These are phyloP conservation scores for Takashimella koratensis DNA, from an alignment of 1,284 basidiomycete genomes.

Conservation along the genomic window DNA sequence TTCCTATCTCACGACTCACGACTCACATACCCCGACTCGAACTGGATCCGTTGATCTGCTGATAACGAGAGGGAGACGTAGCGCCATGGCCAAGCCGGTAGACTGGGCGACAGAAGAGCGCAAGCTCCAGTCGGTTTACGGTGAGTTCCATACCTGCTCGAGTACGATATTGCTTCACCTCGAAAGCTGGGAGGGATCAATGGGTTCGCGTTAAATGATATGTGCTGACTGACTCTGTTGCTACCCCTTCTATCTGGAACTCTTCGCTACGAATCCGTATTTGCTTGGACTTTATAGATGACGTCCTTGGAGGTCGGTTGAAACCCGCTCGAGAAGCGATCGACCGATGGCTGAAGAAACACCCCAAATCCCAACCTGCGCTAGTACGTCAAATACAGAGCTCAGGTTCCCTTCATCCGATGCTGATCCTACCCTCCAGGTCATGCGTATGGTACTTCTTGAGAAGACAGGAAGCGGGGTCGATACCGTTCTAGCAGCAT, in stretches of 20 bases:
- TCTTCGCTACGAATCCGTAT: too few species aligned
- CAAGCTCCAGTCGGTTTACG: slow-evolving; percentile 36
- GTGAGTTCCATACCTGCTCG: slow-evolving; percentile 17
- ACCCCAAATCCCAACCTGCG: slow-evolving; percentile 42
- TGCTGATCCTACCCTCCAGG: slow-evolving; percentile 3
- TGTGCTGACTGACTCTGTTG: too few species aligned
- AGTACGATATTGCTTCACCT: too few species aligned
- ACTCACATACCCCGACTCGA: too few species aligned
- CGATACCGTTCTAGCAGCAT: slow-evolving; percentile 19
- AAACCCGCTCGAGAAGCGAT: slow-evolving; percentile 26
- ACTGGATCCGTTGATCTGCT: too few species aligned
- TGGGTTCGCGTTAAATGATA: too few species aligned
- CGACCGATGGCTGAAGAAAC: slow-evolving; percentile 35
- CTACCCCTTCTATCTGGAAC: too few species aligned
- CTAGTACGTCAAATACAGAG: slow-evolving; percentile 12
- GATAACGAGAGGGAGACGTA: too few species aligned
- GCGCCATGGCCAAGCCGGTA: neutral
- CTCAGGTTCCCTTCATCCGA: neutral
- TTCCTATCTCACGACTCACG: too few species aligned
- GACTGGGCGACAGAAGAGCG: slow-evolving; percentile 38
- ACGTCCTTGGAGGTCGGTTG: slow-evolving; percentile 23
- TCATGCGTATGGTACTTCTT: slow-evolving; percentile 34
- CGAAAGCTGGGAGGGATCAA: too few species aligned
- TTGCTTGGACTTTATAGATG: slow-evolving; percentile 19
- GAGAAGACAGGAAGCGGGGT: slow-evolving; percentile 13